A percentile compares a stretch with the other conserved stretches of the same genome.
Conservation (phyloP, 108 stramenopile genomes). For the Fragilariopsis cylindrus region DNA sequence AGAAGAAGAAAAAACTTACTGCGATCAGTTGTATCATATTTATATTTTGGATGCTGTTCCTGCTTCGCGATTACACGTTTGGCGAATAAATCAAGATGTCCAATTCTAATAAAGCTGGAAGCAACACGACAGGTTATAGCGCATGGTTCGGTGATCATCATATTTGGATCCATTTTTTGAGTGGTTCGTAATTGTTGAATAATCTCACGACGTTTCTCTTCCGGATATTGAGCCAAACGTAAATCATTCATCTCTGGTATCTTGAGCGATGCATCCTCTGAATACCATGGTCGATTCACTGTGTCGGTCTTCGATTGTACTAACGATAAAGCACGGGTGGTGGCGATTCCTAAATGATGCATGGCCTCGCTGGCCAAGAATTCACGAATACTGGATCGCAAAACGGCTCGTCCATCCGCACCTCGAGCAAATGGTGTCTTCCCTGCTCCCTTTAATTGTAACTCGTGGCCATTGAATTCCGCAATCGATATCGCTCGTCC, state of each 20-base stretch:
- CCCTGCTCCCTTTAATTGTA: slow-evolving; percentile 97
- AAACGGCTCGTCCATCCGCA: slow-evolving; percentile 94
- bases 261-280: slow-evolving; percentile 36
- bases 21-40: slow-evolving; percentile 10
- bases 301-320: slow-evolving; percentile 61
- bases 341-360: slow-evolving; percentile 86
- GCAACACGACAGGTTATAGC: slow-evolving; percentile 89
- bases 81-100: slow-evolving; percentile 87
- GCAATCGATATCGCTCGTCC: slow-evolving; percentile 83
- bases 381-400: slow-evolving; percentile 93
- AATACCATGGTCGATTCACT: slow-evolving; percentile 74
- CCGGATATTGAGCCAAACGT: slow-evolving; percentile 63
- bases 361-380: slow-evolving; percentile 96
- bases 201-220: slow-evolving; percentile 54
- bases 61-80: slow-evolving; percentile 46
- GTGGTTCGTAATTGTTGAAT: slow-evolving; percentile 58
- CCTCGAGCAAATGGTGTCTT: slow-evolving; percentile 94
- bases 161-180: slow-evolving; percentile 75
- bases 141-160: slow-evolving; percentile 73
- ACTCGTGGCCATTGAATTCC: slow-evolving; percentile 77
- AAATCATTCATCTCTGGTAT: slow-evolving; percentile 70
- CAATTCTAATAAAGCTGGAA: slow-evolving; percentile 76
- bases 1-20: not conserved
- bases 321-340: slow-evolving; percentile 86
- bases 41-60: not conserved